phyloP scores from a whole-genome alignment of 495 filamentous ascomycete genomes.

The Schizothecium vesticola region DNA sequence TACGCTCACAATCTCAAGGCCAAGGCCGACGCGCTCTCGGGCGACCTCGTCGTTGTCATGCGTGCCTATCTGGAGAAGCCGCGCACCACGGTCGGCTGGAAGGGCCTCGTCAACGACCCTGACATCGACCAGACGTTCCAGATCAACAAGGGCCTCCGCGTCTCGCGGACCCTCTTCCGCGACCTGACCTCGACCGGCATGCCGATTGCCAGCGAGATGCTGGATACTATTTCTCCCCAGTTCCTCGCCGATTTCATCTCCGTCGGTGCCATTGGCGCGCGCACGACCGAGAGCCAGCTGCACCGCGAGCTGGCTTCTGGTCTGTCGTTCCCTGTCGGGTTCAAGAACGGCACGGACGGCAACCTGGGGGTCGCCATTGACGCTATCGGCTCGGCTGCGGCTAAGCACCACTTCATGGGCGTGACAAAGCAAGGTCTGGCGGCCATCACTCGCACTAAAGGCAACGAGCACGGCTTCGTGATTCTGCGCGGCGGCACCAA shows the following conservation, averaged over 20 bases:
- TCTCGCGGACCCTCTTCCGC: slow-evolving; percentile 82
- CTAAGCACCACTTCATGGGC: slow-evolving; percentile 95
- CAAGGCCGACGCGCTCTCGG: slow-evolving; percentile 65
- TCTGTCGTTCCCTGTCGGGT: slow-evolving; percentile 94
- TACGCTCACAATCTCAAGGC: slow-evolving; percentile 74
- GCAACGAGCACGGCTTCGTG: slow-evolving; percentile 96
- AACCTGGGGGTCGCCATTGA: slow-evolving; percentile 91
- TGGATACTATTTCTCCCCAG: slow-evolving; percentile 94
- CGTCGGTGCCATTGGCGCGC: slow-evolving; percentile 89
- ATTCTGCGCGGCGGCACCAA: slow-evolving; percentile 86
- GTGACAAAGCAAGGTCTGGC: slow-evolving; percentile 98
- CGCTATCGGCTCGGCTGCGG: slow-evolving; percentile 84
- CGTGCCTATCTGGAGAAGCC: slow-evolving; percentile 99
- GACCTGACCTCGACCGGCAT: slow-evolving; percentile 81
- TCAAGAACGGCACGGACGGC: slow-evolving; percentile 99
- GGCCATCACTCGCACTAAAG: slow-evolving; percentile 84
- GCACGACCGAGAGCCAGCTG: slow-evolving; percentile 95
- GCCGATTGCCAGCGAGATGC: slow-evolving; percentile 95
- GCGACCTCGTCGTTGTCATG: slow-evolving; percentile 91
- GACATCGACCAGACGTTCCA: slow-evolving; percentile 96
- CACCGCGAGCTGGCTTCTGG: slow-evolving; percentile 96
- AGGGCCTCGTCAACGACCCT: slow-evolving; percentile 97
- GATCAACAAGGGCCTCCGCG: slow-evolving; percentile 96
- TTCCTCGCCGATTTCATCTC: slow-evolving; percentile 95
- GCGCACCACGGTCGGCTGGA: slow-evolving; percentile 98